A percentile compares a stretch with the other conserved stretches of the same genome.
Evolutionary conservation across 371 early-diverging fungal genomes (phyloP).

Genomic region (Coemansia sp.): DNA sequence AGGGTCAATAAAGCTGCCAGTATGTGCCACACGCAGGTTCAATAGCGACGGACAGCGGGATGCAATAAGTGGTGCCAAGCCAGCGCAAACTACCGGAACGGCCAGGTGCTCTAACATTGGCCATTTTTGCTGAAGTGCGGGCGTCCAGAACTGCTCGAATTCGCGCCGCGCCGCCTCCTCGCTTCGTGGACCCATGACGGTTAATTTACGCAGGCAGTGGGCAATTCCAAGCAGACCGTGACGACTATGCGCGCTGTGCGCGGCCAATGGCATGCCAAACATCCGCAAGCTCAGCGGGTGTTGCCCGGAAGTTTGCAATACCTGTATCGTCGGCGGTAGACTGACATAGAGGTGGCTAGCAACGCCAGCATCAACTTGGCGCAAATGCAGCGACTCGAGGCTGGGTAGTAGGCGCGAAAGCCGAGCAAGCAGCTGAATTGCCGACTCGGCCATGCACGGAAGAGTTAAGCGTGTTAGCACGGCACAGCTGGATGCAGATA

Average conservation of each 20-base stretch:
- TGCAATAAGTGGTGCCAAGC: constrained; percentile 16
- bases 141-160: constrained; percentile 25
- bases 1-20: constrained; percentile 26
- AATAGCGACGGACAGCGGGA: constrained; percentile 14
- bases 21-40: constrained; percentile 14
- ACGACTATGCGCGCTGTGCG: neutral
- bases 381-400: constrained; percentile 26
- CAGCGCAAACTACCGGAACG: constrained; percentile 25
- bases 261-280: constrained; percentile 6
- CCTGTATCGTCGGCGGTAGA: constrained; percentile 10
- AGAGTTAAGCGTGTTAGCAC: constrained; percentile 30
- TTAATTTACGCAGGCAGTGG: constrained; percentile 6
- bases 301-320: constrained; percentile 26
- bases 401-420: constrained; percentile 20
- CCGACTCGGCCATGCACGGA: constrained; percentile 37
- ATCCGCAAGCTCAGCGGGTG: constrained; percentile 37
- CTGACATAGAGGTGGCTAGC: constrained; percentile 19
- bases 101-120: constrained; percentile 7
- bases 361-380: constrained; percentile 34
- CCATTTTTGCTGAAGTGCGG: constrained; percentile 17
- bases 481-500: neutral
- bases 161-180: constrained; percentile 36
- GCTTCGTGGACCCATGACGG: constrained; percentile 27
- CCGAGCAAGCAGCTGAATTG: constrained; percentile 14
- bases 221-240: neutral